Base-by-base conservation (phyloP, 2,329 filamentous ascomycete genomes). In the Colletotrichum somersetense region DNA sequence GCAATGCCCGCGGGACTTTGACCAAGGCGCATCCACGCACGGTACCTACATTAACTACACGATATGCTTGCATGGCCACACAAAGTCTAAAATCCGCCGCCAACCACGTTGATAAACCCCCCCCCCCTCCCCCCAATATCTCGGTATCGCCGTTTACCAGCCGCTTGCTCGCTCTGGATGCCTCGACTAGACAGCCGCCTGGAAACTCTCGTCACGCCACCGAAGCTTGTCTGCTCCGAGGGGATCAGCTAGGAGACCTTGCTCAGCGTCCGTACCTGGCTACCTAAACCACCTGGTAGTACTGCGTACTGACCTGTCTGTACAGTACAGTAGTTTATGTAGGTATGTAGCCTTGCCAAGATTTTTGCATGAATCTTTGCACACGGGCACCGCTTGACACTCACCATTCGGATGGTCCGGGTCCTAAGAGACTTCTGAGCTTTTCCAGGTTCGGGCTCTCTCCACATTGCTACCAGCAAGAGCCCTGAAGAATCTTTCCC, bases 91-190 rank as follows among this genome's bases (percentile, higher is more conserved):
- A 40, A 46, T 44, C 42, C 12, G 46, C 56, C 42, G 44, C 26
- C 65, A 68, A 65, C 68, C 65, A 68, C 53, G 52, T 71, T 63
- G 57, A 57, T 33, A 57, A 71, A 71, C 44, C 42, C n/a, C 52
- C 44, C 7, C 5, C 26, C 26, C 30, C 64, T 52, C 64, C 58
- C 35, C 35, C 35, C 26, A 26, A 26, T 52, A 55, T 69, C 52
- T 64, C 59, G 58, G 52, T 42, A 35, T 64, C 40, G 55, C 68
- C 65, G 50, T 66, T 57, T 44, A 50, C 12, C 23, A n/a, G 18
- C 20, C n/a, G 30, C 52, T 52, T 26, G 38, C 38, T 20, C n/a
- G 8, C 57, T 57, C 35, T 23, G n/a, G 20, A 10, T 40, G 18
- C 50, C 50, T 55, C 48, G 16, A 42, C 38, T 30, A 23, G 18